Evolutionary conservation across 225 moss, liverwort and hornwort genomes (phyloP).

Genomic region (Sphagnum contortum): DNA sequence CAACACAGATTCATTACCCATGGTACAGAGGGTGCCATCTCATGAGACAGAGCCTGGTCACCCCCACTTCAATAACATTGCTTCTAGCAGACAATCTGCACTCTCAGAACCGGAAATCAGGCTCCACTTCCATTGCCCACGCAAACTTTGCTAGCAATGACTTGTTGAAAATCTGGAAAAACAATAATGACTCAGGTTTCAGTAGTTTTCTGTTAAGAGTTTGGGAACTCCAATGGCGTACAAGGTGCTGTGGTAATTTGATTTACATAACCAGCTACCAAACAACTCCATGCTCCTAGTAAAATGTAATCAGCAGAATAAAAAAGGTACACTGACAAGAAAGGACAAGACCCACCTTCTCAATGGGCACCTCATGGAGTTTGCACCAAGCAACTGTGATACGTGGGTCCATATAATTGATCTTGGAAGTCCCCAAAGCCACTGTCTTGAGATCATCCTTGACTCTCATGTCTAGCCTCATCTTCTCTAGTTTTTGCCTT

Average conservation of each 20-base stretch:
- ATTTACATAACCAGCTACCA: too few species aligned
- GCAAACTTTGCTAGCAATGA: conserved; percentile 91
- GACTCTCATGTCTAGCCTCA: conserved; percentile 90
- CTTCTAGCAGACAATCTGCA: conserved; percentile 20
- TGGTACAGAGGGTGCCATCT: conserved; percentile 1
- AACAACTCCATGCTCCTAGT: too few species aligned
- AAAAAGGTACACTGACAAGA: neutral
- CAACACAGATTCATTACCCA: conserved; percentile 1
- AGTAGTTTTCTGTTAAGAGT: too few species aligned
- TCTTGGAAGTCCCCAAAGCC: conserved; percentile 96
- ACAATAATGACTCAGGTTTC: too few species aligned
- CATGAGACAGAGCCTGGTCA: neutral
- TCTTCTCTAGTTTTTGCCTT: conserved; percentile 74
- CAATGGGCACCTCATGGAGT: conserved; percentile 91
- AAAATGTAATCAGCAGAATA: neutral
- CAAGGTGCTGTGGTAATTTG: too few species aligned
- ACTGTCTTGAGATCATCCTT: conserved; percentile 98
- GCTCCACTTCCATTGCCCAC: conserved; percentile 99
- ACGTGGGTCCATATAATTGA: conserved; percentile 97
- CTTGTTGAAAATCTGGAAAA: conserved; percentile 76
- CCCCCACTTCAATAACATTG: neutral
- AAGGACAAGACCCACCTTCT: conserved; percentile 38
- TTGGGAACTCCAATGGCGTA: neutral
- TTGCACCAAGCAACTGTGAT: conserved; percentile 99
- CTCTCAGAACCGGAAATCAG: conserved; percentile 79